Percentiles rank a stretch among this genome's conserved stretches.
Conservation (phyloP, 2,329 filamentous ascomycete genomes). For the Neofusicoccum parvum region DNA sequence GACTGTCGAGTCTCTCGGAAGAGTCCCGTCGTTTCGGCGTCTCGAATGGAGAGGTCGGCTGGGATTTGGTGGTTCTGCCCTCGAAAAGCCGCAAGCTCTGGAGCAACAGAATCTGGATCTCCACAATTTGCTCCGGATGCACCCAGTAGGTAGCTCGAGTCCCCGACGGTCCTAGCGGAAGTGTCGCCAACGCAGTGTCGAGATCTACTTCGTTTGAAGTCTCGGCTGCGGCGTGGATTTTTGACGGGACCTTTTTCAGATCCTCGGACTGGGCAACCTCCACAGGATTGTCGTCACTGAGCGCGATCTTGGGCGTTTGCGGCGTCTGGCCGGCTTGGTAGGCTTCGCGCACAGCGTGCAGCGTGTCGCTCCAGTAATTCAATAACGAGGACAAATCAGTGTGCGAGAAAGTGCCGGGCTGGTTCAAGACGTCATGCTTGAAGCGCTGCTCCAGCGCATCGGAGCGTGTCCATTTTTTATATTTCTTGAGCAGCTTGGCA, state of each 20-base stretch:
- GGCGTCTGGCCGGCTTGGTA: conserved; percentile 38
- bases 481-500: conserved; percentile 83
- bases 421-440: conserved; percentile 64
- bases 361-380: conserved; percentile 51
- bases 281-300: conserved; percentile 11
- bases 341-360: conserved; percentile 47
- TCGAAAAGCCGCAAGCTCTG: conserved; percentile 50
- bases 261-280: conserved; percentile 13
- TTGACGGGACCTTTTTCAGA: conserved; percentile 22
- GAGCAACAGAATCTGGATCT: conserved; percentile 55
- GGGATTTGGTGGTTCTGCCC: conserved; percentile 23
- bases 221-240: conserved; percentile 44
- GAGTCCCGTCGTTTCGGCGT: conserved; percentile 32
- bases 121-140: conserved; percentile 56
- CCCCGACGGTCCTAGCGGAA: conserved; percentile 49
- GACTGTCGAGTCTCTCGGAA: conserved; percentile 29
- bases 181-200: conserved; percentile 51
- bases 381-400: conserved; percentile 61
- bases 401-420: conserved; percentile 71
- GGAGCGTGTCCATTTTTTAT: conserved; percentile 84
- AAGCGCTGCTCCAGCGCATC: conserved; percentile 66
- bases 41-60: conserved; percentile 26
- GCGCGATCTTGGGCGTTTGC: conserved; percentile 19
- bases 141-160: conserved; percentile 57
- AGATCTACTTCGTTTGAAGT: conserved; percentile 49